Evolutionary conservation across 768 basidiomycete genomes (phyloP).

Genomic region (Termitomyces titanicus): DNA sequence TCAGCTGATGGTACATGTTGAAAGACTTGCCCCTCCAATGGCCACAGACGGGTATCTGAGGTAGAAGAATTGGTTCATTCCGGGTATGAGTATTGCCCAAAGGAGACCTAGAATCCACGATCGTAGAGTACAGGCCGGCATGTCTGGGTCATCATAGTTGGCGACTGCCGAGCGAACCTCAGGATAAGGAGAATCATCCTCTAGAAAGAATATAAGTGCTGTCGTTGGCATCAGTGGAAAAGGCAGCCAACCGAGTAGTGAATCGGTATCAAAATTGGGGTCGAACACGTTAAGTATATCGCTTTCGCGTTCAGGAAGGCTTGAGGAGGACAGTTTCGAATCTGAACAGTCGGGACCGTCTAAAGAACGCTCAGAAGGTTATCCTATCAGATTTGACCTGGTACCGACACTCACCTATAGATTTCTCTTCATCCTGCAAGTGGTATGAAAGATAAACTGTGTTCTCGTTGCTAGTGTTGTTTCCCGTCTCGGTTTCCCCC

Average conservation of each 20-base stretch:
- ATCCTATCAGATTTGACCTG: not conserved
- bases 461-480: conserved; percentile 12
- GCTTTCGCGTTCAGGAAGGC: conserved; percentile 23
- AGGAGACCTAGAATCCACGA: conserved; percentile 55
- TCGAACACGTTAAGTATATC: conserved; percentile 30
- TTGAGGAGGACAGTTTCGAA: conserved; percentile 21
- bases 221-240: not conserved
- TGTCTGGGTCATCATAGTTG: conserved; percentile 65
- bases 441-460: conserved; percentile 20
- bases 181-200: conserved; percentile 81
- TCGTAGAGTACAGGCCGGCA: conserved; percentile 57
- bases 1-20: not conserved
- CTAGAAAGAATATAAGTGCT: conserved; percentile 16
- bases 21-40: conserved; percentile 44
- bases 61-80: conserved; percentile 78
- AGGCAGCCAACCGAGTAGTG: conserved; percentile 15
- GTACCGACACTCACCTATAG: conserved; percentile 21
- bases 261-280: conserved; percentile 32
- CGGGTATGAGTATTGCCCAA: conserved; percentile 60
- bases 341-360: conserved; percentile 19
- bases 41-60: conserved; percentile 66
- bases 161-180: conserved; percentile 78
- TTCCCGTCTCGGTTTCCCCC: conserved; percentile 17
- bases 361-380: not conserved
- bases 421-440: conserved; percentile 28